Percentiles rank a stretch among this genome's conserved stretches.
phyloP scores from a whole-genome alignment of 2,329 filamentous ascomycete genomes.

The Fusarium burgessii region DNA sequence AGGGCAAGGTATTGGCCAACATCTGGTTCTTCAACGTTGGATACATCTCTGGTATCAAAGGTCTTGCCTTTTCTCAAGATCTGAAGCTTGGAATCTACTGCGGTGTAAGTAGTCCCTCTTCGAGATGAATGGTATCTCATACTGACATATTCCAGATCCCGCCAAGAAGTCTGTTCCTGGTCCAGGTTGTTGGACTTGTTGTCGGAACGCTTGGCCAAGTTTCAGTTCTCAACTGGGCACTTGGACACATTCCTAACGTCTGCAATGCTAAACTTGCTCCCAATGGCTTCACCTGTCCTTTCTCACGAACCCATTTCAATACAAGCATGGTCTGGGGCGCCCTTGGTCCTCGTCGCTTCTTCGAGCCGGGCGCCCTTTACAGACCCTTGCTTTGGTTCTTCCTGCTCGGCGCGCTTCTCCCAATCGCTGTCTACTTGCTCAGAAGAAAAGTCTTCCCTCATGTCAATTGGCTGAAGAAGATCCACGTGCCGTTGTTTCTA shows the following conservation, averaged over 20 bases:
- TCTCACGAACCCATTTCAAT: conserved; percentile 59
- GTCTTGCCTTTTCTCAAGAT: conserved; percentile 57
- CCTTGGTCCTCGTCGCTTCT: conserved; percentile 67
- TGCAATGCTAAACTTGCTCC: conserved; percentile 57
- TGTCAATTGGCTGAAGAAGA: conserved; percentile 43
- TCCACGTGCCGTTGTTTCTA: conserved; percentile 49
- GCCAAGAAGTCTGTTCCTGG: conserved; percentile 57
- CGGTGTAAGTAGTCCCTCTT: conserved; percentile 33
- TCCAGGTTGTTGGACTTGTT: conserved; percentile 57
- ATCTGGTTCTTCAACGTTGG: conserved; percentile 55
- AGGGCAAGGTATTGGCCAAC: conserved; percentile 56
- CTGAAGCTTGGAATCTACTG: conserved; percentile 60
- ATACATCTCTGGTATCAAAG: conserved; percentile 58
- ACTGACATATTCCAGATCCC: conserved; percentile 51
- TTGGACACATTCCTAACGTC: conserved; percentile 61
- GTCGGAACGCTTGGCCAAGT: conserved; percentile 60
- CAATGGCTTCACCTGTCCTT: conserved; percentile 60
- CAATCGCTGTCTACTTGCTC: conserved; percentile 59
- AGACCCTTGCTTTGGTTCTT: conserved; percentile 64
- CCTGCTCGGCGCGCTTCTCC: conserved; percentile 62
- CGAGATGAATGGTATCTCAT: accelerated
- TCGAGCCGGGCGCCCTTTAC: conserved; percentile 64
- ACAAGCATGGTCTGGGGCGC: conserved; percentile 68
- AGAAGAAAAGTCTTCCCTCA: conserved; percentile 40
- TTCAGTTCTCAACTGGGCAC: conserved; percentile 52